Evolutionary conservation across 1,284 basidiomycete species (phyloP).

Genomic region (Boletus calvinii): DNA sequence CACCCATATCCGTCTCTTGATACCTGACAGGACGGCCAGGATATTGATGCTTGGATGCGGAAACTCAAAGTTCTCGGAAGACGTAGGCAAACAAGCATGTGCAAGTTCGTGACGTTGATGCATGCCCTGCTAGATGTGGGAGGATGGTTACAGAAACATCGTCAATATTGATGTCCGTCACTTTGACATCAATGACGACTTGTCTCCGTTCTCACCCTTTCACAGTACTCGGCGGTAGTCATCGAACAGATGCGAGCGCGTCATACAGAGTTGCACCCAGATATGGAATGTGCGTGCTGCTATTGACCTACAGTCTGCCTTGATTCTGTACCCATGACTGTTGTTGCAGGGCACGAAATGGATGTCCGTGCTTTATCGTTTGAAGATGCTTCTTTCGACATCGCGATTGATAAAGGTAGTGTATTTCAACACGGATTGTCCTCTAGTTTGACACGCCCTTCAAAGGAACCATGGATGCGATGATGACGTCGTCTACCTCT

Average conservation of each 20-base stretch:
- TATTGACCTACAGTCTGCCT: background rate
- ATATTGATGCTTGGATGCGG: conserved; percentile 92
- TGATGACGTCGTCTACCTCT: conserved; percentile 87
- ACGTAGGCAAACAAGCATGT: conserved; percentile 44
- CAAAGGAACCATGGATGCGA: conserved; percentile 87
- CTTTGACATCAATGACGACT: background rate
- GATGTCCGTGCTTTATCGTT: conserved; percentile 79
- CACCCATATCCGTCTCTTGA: conserved; percentile 54
- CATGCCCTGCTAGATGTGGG: conserved; percentile 69
- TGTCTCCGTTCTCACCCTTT: conserved; percentile 1
- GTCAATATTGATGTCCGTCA: conserved; percentile 77
- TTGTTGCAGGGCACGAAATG: conserved; percentile 77
- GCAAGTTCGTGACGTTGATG: background rate
- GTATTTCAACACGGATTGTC: background rate
- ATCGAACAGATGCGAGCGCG: conserved; percentile 78
- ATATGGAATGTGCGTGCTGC: conserved; percentile 71
- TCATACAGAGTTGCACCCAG: conserved; percentile 53
- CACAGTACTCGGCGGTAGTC: conserved; percentile 76
- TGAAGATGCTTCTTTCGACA: conserved; percentile 68
- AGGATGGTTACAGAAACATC: conserved; percentile 83
- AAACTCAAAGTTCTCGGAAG: conserved; percentile 79
- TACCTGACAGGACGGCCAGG: conserved; percentile 62
- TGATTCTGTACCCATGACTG: background rate
- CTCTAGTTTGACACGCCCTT: background rate
- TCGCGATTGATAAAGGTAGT: conserved; percentile 87